These are phyloP conservation scores for Claviceps maximensis DNA, from an alignment of 2,329 filamentous ascomycete species.

Conservation along the genomic window DNA sequence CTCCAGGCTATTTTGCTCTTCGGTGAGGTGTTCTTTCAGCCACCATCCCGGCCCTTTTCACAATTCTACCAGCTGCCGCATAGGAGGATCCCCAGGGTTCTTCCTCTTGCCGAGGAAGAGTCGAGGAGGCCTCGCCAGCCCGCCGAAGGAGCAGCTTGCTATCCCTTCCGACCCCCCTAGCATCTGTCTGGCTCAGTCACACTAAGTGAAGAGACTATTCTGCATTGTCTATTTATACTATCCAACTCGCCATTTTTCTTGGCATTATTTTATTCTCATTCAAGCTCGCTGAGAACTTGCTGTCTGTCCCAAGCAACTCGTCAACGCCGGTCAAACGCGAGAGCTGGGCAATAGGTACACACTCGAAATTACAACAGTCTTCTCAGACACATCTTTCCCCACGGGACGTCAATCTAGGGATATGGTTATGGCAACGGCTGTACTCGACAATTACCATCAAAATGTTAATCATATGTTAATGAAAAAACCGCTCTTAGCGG, in stretches of 20 bases:
- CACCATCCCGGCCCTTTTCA: constrained; percentile 40
- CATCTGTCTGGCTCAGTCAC: constrained; percentile 26
- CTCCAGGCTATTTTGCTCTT: constrained; percentile 38
- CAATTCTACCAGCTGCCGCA: constrained; percentile 89
- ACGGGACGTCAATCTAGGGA: constrained; percentile 22
- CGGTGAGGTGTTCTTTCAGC: constrained; percentile 32
- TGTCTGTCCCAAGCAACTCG: constrained; percentile 2
- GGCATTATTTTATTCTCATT: neutral
- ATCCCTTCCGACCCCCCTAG: constrained; percentile 96
- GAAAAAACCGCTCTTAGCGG: constrained; percentile 29
- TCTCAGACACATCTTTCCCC: neutral
- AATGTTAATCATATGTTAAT: constrained; percentile 32
- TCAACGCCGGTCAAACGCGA: neutral
- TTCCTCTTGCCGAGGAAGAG: constrained; percentile 99
- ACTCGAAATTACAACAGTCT: neutral
- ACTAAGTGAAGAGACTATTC: constrained; percentile 1
- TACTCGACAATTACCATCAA: constrained; percentile 40
- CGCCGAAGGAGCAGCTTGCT: constrained; percentile 80
- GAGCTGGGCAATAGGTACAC: neutral
- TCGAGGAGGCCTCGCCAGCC: constrained; percentile 96
- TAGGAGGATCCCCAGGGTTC: constrained; percentile 96
- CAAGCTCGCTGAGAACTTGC: constrained; percentile 2
- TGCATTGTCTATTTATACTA: constrained; percentile 1
- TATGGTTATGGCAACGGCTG: constrained; percentile 53
- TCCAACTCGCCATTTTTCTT: neutral